Conservation (phyloP, 805 yeast species). For the Metschnikowia koreensis region DNA sequence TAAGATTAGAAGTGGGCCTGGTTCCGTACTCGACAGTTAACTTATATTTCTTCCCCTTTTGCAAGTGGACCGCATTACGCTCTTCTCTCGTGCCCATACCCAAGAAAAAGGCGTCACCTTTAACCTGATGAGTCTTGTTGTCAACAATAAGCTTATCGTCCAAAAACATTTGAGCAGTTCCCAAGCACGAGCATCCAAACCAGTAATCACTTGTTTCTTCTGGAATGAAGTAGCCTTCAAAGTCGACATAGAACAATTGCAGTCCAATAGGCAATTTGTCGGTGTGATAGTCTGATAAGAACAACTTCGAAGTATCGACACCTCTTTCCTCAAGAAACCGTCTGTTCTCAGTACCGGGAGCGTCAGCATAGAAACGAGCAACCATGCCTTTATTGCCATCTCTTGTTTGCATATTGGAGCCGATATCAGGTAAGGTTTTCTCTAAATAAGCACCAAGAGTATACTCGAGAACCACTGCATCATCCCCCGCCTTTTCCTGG, state of each 20-base stretch:
- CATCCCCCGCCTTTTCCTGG: conserved; percentile 16
- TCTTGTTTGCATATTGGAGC: conserved; percentile 17
- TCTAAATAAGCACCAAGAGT: conserved; percentile 34
- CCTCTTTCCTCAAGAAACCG: conserved; percentile 25
- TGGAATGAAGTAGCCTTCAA: conserved; percentile 45
- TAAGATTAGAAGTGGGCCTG: conserved; percentile 35
- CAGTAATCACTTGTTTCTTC: conserved; percentile 48
- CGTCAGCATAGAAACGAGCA: conserved; percentile 28
- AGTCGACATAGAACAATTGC: conserved; percentile 40
- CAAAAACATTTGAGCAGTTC: conserved; percentile 55
- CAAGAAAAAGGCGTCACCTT: conserved; percentile 50
- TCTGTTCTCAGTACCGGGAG: conserved; percentile 24
- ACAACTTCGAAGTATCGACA: conserved; percentile 17
- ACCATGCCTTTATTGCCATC: conserved; percentile 28
- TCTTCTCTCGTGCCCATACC: conserved; percentile 56
- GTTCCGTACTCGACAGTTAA: conserved; percentile 52
- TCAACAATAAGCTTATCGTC: conserved; percentile 55
- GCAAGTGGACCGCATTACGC: conserved; percentile 34
- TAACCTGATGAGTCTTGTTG: conserved; percentile 50
- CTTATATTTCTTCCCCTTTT: conserved; percentile 45
- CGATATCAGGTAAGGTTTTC: conserved; percentile 33
- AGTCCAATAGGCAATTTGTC: conserved; percentile 14
- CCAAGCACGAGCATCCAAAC: conserved; percentile 51
- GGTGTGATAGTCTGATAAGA: conserved; percentile 20
- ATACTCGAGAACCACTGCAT: conserved; percentile 22